phyloP scores from a whole-genome alignment of 305 asterid genomes.

The Fraxinus paxiana region DNA sequence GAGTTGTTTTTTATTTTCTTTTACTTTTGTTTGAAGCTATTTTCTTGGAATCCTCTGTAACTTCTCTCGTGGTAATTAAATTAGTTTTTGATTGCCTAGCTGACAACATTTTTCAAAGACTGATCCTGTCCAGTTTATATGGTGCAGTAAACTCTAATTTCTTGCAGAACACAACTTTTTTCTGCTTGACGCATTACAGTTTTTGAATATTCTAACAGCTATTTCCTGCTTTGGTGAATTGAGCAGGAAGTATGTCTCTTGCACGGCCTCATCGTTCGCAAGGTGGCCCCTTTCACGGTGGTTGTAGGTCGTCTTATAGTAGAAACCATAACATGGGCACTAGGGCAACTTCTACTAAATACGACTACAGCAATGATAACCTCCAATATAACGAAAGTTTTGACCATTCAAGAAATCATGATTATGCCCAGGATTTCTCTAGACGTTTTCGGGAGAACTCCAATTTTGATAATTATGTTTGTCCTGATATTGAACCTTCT shows the following conservation, averaged over 20 bases:
- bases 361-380: slow-evolving; percentile 29
- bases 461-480: slow-evolving; percentile 28
- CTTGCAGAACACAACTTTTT: background rate
- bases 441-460: slow-evolving; percentile 34
- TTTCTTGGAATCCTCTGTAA: background rate
- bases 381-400: slow-evolving; percentile 25
- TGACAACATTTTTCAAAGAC: background rate
- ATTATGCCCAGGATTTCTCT: slow-evolving; percentile 26
- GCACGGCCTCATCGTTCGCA: slow-evolving; percentile 47
- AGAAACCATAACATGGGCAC: slow-evolving; percentile 37
- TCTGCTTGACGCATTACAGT: background rate
- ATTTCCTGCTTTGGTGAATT: slow-evolving; percentile 16
- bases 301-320: slow-evolving; percentile 41
- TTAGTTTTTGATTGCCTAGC: background rate
- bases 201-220: slow-evolving; percentile 13
- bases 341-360: slow-evolving; percentile 32
- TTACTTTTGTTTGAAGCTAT: background rate
- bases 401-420: slow-evolving; percentile 30
- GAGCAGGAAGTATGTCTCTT: slow-evolving; percentile 61
- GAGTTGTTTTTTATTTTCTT: background rate
- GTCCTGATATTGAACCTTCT: slow-evolving; percentile 47
- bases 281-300: slow-evolving; percentile 43
- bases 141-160: background rate
- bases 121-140: background rate
- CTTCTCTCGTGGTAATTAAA: background rate